Conservation (phyloP, 163 green algal species). For the Volvox carteri region DNA sequence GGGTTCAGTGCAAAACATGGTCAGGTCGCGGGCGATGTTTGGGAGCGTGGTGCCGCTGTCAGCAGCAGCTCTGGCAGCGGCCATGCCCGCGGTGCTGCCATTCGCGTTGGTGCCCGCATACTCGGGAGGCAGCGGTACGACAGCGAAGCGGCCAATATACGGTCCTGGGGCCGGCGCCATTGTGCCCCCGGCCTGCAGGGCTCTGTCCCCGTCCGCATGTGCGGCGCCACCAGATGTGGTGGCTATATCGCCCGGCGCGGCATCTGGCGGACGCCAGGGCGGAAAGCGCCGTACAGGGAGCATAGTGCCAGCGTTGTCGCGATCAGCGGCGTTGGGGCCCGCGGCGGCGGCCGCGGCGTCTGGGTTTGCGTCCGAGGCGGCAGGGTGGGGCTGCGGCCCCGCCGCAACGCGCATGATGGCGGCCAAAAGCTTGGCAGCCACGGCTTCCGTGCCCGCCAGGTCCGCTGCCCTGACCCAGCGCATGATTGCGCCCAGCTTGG, state of each 20-base stretch:
- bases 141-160: slow-evolving; percentile 23
- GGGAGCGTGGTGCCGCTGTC: slow-evolving; percentile 21
- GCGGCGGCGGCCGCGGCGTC: not conserved
- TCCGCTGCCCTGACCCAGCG: slow-evolving; percentile 48
- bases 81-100: slow-evolving; percentile 8
- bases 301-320: not conserved
- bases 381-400: slow-evolving; percentile 18
- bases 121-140: slow-evolving; percentile 44
- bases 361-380: not conserved
- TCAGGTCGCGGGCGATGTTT: slow-evolving; percentile 33
- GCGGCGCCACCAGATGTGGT: not conserved
- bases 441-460: slow-evolving; percentile 40
- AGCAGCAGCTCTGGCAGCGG: not conserved
- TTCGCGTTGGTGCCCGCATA: slow-evolving; percentile 51
- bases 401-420: slow-evolving; percentile 39
- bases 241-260: too few species aligned
- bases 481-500: slow-evolving; percentile 51
- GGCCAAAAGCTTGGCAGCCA: slow-evolving; percentile 27
- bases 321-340: not conserved
- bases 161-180: not conserved
- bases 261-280: slow-evolving; percentile 28
- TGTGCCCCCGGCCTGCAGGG: not conserved
- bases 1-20: slow-evolving; percentile 59
- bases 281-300: slow-evolving; percentile 45
- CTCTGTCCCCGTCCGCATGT: not conserved